These are phyloP conservation scores for barrel medic (Medicago truncatula) DNA, from an alignment of 306 rosid genomes.

Conservation along the genomic window MtrunA17r5.0-ANR NC_053042.1:12937501-12938000, in stretches of 20 bases:
- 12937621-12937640: no score
- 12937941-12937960: not conserved
- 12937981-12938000: not conserved
- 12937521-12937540: no score
- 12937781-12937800: not conserved
- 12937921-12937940: not conserved
- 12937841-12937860: not conserved
- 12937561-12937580: no score
- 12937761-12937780: not conserved
- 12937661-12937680: not conserved
- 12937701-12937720: not conserved
- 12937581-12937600: no score
- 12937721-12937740: not conserved
- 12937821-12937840: not conserved
- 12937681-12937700: not conserved
- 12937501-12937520: no score
- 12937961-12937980: not conserved
- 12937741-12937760: not conserved
- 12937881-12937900: not conserved
- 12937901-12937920: constrained; percentile 9
- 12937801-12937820: not conserved
- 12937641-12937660: no score
- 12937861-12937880: not conserved
- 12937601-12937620: no score
- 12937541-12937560: no score